Percentiles rank a stretch among this genome's conserved stretches.
Evolutionary conservation across 305 asterid genomes (phyloP).

Genomic region (Fraxinus platypoda): DNA sequence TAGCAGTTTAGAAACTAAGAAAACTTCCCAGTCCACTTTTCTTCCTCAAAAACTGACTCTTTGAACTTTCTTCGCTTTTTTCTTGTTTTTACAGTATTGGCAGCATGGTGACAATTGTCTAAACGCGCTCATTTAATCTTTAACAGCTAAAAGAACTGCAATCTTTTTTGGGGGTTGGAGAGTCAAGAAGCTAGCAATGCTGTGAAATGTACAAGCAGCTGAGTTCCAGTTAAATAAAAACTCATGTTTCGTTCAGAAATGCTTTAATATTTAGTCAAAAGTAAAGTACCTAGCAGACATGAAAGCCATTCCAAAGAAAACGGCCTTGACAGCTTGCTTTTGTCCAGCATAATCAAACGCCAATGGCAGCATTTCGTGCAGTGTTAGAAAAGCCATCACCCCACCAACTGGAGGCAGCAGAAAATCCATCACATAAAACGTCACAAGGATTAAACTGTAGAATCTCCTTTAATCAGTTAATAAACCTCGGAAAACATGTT

Average conservation of each 20-base stretch:
- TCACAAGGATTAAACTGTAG: neutral
- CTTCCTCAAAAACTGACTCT: neutral
- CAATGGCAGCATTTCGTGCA: conserved; percentile 91
- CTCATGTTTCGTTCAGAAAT: no score
- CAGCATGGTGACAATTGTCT: neutral
- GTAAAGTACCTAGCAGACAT: conserved; percentile 78
- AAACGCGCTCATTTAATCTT: neutral
- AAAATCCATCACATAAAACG: neutral
- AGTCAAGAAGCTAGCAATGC: neutral
- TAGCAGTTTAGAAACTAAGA: neutral
- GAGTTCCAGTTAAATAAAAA: neutral
- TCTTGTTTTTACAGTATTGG: neutral
- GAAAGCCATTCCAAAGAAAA: conserved; percentile 91
- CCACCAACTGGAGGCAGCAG: conserved; percentile 57
- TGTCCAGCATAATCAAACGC: conserved; percentile 94
- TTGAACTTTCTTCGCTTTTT: neutral
- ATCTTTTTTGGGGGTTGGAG: neutral
- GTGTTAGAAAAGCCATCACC: conserved; percentile 73
- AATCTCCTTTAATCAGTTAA: conserved; percentile 16
- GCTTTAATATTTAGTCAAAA: neutral
- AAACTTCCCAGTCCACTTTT: neutral
- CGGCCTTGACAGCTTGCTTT: conserved; percentile 86
- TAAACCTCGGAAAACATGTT: conserved; percentile 4
- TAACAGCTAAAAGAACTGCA: neutral
- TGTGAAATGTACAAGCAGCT: neutral